Base-by-base conservation (phyloP, 768 basidiomycete genomes). In the Boletellus emodensis region DNA sequence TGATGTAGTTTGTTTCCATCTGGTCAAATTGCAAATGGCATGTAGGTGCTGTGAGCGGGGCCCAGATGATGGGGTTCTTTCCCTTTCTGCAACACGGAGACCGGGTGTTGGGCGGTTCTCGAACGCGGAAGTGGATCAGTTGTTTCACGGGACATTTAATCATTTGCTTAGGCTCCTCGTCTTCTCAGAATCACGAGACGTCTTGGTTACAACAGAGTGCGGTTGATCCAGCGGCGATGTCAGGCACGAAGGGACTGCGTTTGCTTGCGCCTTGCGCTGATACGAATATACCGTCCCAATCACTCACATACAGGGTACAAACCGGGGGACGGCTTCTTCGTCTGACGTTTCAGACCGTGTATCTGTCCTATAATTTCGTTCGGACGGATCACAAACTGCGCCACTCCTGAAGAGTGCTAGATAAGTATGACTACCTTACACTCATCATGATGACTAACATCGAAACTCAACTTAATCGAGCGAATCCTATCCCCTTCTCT, bases 321-420 rank as follows among this genome's bases (percentile, higher is more conserved):
- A 0, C 74, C 73, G 40, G 79, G 67, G 79, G 82, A 83, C 48
- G 71, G 77, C 55, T 83, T 81, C 70, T 85, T 85, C 61, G 75
- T 67, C 20, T 61, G 81, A 1, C 50, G 55, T 5, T 72, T 80
- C 60, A 63, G 67, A n/a, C 60, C 62, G 0, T 66, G 59, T 2
- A 58, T 71, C 11, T 78, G 82, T 32, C 74, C 77, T 4, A 57
- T 78, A 32, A 45, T 63, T 12, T 37, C 37, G 6, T 26, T 26
- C 24, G 24, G 24, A 7, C 5, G 24, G 24, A 26, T 26, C 24
- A 26, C 24, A 26, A 26, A 26, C 24, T 5, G 24, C 24, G 24
- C 24, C 24, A 26, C 24, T 7, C 24, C 24, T 26, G 20, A 20
- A 26, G 24, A 26, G 4, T 4, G 24, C 24, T 7, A 26, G 24